Evolutionary conservation across 129 eudicot species (phyloP), one percentile per base, ranked within the genome.

Genomic region (Cynara cardunculus): DNA sequence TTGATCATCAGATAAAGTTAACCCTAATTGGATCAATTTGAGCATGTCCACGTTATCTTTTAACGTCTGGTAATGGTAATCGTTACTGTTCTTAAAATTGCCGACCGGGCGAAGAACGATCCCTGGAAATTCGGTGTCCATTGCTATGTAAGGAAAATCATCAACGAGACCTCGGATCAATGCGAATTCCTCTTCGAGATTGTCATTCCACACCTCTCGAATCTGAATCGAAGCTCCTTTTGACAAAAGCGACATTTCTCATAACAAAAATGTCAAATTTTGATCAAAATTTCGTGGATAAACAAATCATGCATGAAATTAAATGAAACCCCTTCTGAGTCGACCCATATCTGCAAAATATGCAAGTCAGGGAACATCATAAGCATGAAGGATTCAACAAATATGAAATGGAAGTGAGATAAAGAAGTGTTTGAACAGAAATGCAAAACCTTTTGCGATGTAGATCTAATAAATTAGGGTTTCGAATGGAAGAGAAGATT

Each of bases 101-200:
- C 98, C 98, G 2, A 91, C 90, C 0, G 91, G 96, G 1, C 98
- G 92, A 35, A 89, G 84, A 81, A 91, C 98, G 59, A 91, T 82
- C 2, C 98, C 97, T 0, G 98, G 98, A 62, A 93, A 93, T 79
- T 93, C 98, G 0, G 98, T 93, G 25, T 93, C 97, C 97, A 93
- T 93, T 1, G 97, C 97, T 21, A 93, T 77, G 82, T 87, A 93
- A 0, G 98, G 96, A 37, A 80, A 91, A 0, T 82, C 85, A 84
- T 93, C 98, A 27, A 93, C 96, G 34, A 93, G 71, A 1, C 74
- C 87, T 67, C 91, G 89, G 19, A 93, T 93, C 74, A 93, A 85
- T 24, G 76, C 87, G 67, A 93, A 91, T 84, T 93, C 98, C 49
- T 91, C 87, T 16, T 91, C 97, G 53, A 93, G 87, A 83, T 93